Conservation (phyloP, 2,329 filamentous ascomycete species). For the Talaromyces sp. region DNA sequence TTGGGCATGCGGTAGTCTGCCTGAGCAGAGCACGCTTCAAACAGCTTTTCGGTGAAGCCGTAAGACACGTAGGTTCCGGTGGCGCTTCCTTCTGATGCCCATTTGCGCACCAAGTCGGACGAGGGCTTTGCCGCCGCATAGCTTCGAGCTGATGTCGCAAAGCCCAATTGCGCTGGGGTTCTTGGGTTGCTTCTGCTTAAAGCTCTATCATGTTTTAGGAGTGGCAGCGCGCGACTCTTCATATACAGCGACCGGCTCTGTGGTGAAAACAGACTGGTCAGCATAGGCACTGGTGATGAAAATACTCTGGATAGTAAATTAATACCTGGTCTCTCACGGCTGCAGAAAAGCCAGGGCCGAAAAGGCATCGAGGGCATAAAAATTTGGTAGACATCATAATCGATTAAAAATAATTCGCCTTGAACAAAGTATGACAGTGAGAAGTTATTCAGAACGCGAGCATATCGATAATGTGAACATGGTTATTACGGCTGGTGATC, state of each 20-base stretch:
- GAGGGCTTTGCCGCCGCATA: constrained; percentile 4
- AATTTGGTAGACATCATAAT: constrained; percentile 10
- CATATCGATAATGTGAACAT: background rate
- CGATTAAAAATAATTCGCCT: background rate
- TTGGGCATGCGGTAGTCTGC: constrained; percentile 70
- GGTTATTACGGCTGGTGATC: background rate
- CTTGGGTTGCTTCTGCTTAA: background rate
- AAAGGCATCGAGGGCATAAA: constrained; percentile 8
- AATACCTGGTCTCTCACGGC: constrained; percentile 11
- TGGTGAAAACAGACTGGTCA: background rate
- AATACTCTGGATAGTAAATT: background rate
- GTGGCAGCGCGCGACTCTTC: background rate
- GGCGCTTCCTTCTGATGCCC: constrained; percentile 33
- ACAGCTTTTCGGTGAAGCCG: constrained; percentile 71
- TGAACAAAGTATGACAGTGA: constrained; percentile 22
- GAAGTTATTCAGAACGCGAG: constrained; percentile 26
- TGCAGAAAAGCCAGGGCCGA: constrained; percentile 1
- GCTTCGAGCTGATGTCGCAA: background rate
- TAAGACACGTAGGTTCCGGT: constrained; percentile 74
- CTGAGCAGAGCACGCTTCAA: constrained; percentile 67
- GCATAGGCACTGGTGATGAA: background rate
- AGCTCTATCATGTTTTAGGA: background rate
- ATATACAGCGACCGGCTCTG: constrained; percentile 8
- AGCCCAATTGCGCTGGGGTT: background rate
- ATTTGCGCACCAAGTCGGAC: constrained; percentile 24